phyloP scores from a whole-genome alignment of 106 monocot species.

The Xerophyta viscosa region DNA sequence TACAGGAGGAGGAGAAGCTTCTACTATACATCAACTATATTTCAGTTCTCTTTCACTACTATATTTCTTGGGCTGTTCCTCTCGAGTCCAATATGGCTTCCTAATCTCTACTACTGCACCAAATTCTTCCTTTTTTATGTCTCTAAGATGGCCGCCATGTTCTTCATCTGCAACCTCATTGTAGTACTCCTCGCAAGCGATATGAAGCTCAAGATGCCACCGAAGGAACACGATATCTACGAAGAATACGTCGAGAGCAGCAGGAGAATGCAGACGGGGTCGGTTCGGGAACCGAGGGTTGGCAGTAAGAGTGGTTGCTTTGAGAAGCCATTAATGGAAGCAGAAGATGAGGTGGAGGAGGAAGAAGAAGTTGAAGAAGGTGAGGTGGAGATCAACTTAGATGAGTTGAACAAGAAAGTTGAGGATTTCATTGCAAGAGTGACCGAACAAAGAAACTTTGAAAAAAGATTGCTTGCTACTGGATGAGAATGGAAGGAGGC shows the following conservation, averaged over 20 bases:
- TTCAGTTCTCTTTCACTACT: not conserved
- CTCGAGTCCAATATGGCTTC: not conserved
- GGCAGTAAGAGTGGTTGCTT: not conserved
- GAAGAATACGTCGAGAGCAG: constrained; percentile 25
- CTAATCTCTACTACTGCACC: not conserved
- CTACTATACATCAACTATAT: not conserved
- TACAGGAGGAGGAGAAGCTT: not conserved
- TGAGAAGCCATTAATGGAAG: not conserved
- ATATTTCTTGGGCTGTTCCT: not conserved
- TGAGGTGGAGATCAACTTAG: constrained; percentile 9
- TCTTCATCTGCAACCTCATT: constrained; percentile 41
- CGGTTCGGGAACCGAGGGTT: not conserved
- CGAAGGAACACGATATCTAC: constrained; percentile 18
- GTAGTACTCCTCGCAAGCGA: constrained; percentile 34
- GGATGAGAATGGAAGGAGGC: not conserved
- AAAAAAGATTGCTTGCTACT: constrained; percentile 12
- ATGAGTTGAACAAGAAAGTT: constrained; percentile 27
- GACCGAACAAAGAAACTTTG: constrained; percentile 25
- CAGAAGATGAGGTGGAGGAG: not conserved
- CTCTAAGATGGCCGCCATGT: constrained; percentile 2
- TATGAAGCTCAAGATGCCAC: constrained; percentile 21
- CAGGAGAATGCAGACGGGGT: not conserved
- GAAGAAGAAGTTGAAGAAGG: constrained; percentile 5
- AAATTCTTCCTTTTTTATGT: not conserved
- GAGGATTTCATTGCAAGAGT: constrained; percentile 40